Base-by-base conservation (phyloP, 352 stramenopile species). In the Globisporangium okanoganense region DNA sequence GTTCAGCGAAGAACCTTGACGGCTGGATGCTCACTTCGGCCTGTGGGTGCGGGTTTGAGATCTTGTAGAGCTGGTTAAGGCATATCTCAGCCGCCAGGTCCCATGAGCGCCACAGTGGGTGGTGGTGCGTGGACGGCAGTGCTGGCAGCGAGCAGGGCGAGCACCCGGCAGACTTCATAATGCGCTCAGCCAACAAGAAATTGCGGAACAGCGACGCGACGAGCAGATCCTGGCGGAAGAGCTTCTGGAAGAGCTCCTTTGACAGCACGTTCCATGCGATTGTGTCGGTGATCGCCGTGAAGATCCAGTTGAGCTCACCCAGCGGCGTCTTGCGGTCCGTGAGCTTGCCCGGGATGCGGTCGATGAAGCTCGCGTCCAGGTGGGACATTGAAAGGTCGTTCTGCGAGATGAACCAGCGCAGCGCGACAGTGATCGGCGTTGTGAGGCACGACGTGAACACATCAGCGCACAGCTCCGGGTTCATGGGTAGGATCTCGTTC, bases 301-400 rank as follows among this genome's bases (percentile, higher is more conserved):
- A 99, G 53, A 99, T 99, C 98, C 97, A 99, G 84, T 99, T 99
- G 38, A 99, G 77, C 67, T 99, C 97, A 38, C 97, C 97, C 2
- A 98, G 68, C 5, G 96, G 96, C 10, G 91, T 97, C 58, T 97
- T 96, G 16, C 90, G 77, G 55, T 99, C 96, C 0, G 86, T 97
- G 4, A 98, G 73, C 62, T 98, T 98, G 44, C 98, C 87, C 1
- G 87, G 85, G 50, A 95, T 95, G 36, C 87, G 85, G 45, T 95
- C 85, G 65, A 95, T 94, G 31, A 92, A 92, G 59, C 70, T 90
- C n/a, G 78, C 75, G 61, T 94, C 85, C 18, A 95, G 33, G 66
- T 94, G 83, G 8, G 72, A 71, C 89, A 97, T 97, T 4, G 85
- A 96, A 9, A 96, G 71, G 44, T 93, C 78, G 66, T 97, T 97